phyloP scores from a whole-genome alignment of 1,139 yeast species.

The Hansenula lynferdii region DNA sequence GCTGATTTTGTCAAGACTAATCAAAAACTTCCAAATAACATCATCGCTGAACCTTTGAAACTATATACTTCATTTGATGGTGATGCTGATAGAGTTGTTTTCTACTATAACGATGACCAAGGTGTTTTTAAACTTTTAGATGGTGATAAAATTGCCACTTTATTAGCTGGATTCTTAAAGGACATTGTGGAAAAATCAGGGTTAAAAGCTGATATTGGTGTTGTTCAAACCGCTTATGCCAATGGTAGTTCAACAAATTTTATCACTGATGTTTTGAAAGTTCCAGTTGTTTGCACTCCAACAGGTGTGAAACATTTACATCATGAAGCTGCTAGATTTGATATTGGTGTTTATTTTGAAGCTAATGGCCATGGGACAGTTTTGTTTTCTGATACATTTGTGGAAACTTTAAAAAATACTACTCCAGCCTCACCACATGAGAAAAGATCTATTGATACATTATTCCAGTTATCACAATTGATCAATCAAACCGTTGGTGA shows the following conservation, averaged over 20 bases:
- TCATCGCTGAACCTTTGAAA: slow-evolving; percentile 26
- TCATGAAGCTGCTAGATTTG: slow-evolving; percentile 81
- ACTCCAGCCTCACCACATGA: slow-evolving; percentile 21
- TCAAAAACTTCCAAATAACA: slow-evolving; percentile 69
- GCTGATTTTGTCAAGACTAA: slow-evolving; percentile 94
- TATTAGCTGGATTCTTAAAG: slow-evolving; percentile 67
- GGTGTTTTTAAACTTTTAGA: slow-evolving; percentile 67
- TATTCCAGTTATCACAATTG: slow-evolving; percentile 56
- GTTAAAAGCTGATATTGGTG: slow-evolving; percentile 53
- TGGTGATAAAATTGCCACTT: slow-evolving; percentile 91
- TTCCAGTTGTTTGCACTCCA: slow-evolving; percentile 86
- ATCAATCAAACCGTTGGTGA: slow-evolving; percentile 98
- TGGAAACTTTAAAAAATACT: slow-evolving; percentile 31
- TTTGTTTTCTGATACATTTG: slow-evolving; percentile 62
- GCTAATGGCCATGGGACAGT: slow-evolving; percentile 99
- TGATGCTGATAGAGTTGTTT: slow-evolving; percentile 93
- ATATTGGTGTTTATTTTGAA: slow-evolving; percentile 92
- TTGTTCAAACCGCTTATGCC: slow-evolving; percentile 97
- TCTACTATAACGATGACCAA: slow-evolving; percentile 56
- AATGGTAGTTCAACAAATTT: slow-evolving; percentile 87
- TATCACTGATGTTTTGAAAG: slow-evolving; percentile 51
- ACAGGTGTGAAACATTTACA: slow-evolving; percentile 97
- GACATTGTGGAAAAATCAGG: slow-evolving; percentile 42
- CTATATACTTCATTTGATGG: slow-evolving; percentile 91
- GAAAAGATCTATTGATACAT: slow-evolving; percentile 40